Conservation (phyloP, 192 early-diverging fungal genomes). For the Coemansia sp. region DNA sequence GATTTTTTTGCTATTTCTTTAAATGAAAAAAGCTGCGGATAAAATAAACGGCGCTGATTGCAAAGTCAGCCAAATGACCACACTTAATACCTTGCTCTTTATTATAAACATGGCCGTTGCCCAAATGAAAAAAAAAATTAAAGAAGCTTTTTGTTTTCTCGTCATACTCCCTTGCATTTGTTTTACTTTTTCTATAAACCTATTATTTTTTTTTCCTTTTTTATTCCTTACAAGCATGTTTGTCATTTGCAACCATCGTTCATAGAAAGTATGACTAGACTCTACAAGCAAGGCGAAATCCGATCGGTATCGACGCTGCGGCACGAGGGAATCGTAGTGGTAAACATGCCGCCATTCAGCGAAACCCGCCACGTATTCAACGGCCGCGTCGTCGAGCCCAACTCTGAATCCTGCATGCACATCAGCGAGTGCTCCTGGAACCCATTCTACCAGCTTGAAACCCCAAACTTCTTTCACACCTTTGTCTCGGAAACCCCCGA, state of each 20-base stretch:
- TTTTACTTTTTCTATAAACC: not conserved
- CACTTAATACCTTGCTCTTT: not conserved
- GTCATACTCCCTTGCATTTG: too few relatives aligned
- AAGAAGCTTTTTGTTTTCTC: too few relatives aligned
- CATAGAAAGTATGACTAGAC: not conserved
- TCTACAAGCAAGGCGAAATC: constrained; percentile 5
- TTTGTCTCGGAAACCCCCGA: constrained; percentile 13
- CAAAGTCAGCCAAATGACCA: not conserved
- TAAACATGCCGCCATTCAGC: constrained; percentile 16
- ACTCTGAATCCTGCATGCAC: constrained; percentile 3
- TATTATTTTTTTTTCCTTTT: not conserved
- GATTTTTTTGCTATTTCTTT: not conserved
- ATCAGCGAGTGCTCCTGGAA: constrained; percentile 35
- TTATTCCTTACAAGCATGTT: constrained; percentile 1
- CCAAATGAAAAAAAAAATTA: too few relatives aligned
- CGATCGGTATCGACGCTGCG: constrained; percentile 23
- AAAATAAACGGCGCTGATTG: not conserved
- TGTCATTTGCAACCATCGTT: too few relatives aligned
- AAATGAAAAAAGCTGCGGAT: constrained; percentile 1
- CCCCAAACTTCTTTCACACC: constrained; percentile 25
- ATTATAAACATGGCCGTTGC: not conserved
- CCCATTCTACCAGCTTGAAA: constrained; percentile 26
- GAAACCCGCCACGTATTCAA: constrained; percentile 31
- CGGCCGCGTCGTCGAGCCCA: constrained; percentile 18
- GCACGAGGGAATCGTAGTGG: constrained; percentile 26